phyloP scores from a whole-genome alignment of 805 yeast genomes.

The Scheffersomyces lignosus region DNA sequence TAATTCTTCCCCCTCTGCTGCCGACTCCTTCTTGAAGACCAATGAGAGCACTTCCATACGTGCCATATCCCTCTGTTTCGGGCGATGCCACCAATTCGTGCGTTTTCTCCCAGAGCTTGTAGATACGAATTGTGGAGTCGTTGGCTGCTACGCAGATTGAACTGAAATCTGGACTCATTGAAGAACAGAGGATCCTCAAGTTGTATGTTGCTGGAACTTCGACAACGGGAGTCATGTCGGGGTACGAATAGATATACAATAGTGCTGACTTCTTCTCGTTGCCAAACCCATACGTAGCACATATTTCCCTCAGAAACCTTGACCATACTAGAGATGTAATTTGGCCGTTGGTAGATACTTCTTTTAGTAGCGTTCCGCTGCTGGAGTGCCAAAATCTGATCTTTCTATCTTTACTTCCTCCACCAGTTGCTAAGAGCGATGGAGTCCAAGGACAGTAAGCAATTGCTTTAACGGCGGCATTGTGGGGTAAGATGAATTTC shows the following conservation, averaged over 20 bases:
- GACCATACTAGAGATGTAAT: conserved; percentile 84
- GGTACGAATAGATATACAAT: conserved; percentile 67
- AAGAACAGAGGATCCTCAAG: conserved; percentile 65
- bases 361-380: conserved; percentile 68
- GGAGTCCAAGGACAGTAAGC: conserved; percentile 91
- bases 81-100: conserved; percentile 1
- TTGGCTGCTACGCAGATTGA: conserved; percentile 73
- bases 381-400: conserved; percentile 84
- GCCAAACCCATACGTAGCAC: conserved; percentile 83
- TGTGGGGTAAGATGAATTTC: conserved; percentile 57
- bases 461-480: conserved; percentile 87
- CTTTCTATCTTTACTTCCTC: conserved; percentile 80
- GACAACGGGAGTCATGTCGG: conserved; percentile 50
- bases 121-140: conserved; percentile 76
- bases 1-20: background rate
- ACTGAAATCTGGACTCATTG: conserved; percentile 60
- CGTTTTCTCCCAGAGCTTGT: conserved; percentile 60
- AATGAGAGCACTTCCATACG: conserved; percentile 9
- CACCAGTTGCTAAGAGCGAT: conserved; percentile 83
- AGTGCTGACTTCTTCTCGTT: conserved; percentile 50
- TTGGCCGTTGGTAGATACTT: conserved; percentile 64
- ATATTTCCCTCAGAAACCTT: conserved; percentile 56
- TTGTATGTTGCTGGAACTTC: conserved; percentile 52
- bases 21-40: conserved; percentile 10
- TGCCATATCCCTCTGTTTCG: conserved; percentile 1